Conservation (phyloP, 805 yeast species). For the Dipodascus geniculatus region DNA sequence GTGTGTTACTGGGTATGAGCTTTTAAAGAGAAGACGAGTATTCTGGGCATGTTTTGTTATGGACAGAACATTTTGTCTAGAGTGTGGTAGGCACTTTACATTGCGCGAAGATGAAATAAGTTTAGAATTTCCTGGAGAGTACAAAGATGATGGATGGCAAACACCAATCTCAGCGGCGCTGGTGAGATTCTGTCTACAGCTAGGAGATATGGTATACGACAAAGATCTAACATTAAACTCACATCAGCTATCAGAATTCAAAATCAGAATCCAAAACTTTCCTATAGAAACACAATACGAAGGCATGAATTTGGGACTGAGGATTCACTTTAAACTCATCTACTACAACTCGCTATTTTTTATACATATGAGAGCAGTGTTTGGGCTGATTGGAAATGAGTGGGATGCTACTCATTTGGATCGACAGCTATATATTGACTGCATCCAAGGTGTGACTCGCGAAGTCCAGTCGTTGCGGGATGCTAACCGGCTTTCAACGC, state of each 20-base stretch:
- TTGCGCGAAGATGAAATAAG: conserved; percentile 28
- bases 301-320: conserved; percentile 19
- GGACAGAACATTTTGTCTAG: conserved; percentile 43
- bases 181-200: conserved; percentile 15
- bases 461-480: conserved; percentile 24
- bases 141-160: conserved; percentile 36
- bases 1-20: conserved; percentile 24
- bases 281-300: conserved; percentile 16
- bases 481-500: conserved; percentile 26
- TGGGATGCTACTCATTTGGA: conserved; percentile 13
- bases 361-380: conserved; percentile 6
- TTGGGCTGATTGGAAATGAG: conserved; percentile 10
- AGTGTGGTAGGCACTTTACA: conserved; percentile 36
- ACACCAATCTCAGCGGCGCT: conserved; percentile 21
- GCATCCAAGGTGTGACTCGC: conserved; percentile 25
- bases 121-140: conserved; percentile 12
- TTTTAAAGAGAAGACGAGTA: conserved; percentile 36
- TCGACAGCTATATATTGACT: conserved; percentile 23
- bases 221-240: conserved; percentile 11
- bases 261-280: conserved; percentile 6
- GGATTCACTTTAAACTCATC: conserved; percentile 13
- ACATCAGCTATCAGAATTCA: conserved; percentile 6
- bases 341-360: conserved; percentile 2
- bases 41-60: conserved; percentile 45
- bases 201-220: conserved; percentile 8